Base-by-base conservation (phyloP, 179 eudicot genomes). In the Silene coronaria region DNA sequence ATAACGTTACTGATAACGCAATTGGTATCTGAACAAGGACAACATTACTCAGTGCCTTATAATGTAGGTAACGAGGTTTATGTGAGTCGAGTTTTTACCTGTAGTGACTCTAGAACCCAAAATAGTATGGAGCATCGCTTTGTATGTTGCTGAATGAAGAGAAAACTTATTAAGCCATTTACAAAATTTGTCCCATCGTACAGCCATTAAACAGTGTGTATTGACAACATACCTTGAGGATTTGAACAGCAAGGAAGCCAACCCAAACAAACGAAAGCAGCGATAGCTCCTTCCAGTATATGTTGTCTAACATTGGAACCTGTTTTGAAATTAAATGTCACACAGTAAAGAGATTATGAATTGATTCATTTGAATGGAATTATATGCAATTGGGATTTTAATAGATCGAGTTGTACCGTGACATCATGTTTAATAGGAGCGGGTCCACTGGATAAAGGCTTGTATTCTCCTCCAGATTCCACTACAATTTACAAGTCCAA, bases 201-300 rank as follows among this genome's bases (percentile, higher is more conserved):
- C 3, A 28, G 32, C 32, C 58, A 5, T 1, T 53, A 14, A 16
- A 53, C 21, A 4, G 2, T n/a, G n/a, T 3, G 21, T 17, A 53
- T 53, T 53, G 58, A 2, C 5, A 24, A 2, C 86, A 70, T 83
- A 91, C 96, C 96, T 90, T 92, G 66, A 79, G 24, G 59, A 92
- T 79, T 74, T 92, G 97, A 79, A 92, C 75, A 2, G 79, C 86
- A 19, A 92, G 96, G 77, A 87, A 90, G 17, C 91, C 90, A 13
- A 89, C 58, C 97, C 97, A 92, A 73, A 92, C 96, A 62, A 88
- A 86, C 12, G 74, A 59, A 77, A 92, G 93, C 80, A 90, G 86
- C 65, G 91, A 88, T 5, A 85, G 75, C 70, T 92, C 96, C 81
- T 90, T 92, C 97, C 97, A 92, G 79, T 82, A 84, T 76, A 92